Percentiles rank a stretch among this genome's conserved stretches.
These are phyloP conservation scores for Phalaenopsis aphrodite DNA, from an alignment of 106 monocot genomes.

Conservation along the genomic window DNA sequence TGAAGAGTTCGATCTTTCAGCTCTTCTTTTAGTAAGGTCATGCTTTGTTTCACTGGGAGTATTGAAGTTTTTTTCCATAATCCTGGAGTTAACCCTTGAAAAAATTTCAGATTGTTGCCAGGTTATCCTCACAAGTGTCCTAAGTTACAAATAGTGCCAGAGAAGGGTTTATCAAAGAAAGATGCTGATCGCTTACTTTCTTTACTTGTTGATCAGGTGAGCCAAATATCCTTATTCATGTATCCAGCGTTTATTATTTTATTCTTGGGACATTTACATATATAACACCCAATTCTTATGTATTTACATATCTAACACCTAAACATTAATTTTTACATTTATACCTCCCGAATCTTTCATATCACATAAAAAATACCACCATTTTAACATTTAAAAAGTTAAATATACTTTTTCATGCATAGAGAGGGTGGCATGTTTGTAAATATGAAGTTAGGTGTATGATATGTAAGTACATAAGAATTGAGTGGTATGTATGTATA, in stretches of 20 bases:
- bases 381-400: no score
- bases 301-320: no score
- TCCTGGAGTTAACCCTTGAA: conserved; percentile 1
- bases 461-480: no score
- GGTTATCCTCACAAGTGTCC: conserved; percentile 96
- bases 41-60: not conserved
- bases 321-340: no score
- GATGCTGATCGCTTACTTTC: conserved; percentile 52
- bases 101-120: conserved; percentile 50
- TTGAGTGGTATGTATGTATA: no score
- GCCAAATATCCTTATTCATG: not conserved
- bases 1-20: conserved; percentile 51
- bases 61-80: conserved; percentile 6
- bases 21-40: conserved; percentile 65
- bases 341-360: no score
- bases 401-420: no score
- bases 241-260: not conserved
- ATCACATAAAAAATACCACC: no score
- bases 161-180: conserved; percentile 59
- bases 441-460: no score
- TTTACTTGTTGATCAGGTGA: conserved; percentile 85
- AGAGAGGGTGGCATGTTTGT: no score
- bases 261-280: no score
- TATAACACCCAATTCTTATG: no score
- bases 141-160: conserved; percentile 56